phyloP scores from a whole-genome alignment of 2,329 filamentous ascomycete species.

The Hypoxylon sp. region DNA sequence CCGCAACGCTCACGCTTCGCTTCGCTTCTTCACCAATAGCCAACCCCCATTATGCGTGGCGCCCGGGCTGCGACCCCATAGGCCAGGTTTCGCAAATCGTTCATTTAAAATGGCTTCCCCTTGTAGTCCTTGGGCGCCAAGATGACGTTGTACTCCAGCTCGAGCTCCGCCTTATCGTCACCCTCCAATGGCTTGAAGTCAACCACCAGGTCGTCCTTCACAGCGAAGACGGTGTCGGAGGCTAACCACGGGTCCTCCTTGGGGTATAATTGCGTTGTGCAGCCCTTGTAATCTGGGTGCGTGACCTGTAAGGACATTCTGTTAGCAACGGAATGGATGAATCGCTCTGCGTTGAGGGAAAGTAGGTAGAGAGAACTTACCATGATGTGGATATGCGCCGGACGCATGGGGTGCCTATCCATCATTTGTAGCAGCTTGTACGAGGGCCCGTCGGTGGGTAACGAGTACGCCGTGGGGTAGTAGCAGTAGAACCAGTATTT shows the following conservation, averaged over 20 bases:
- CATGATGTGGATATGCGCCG: slow-evolving; percentile 68
- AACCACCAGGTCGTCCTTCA: slow-evolving; percentile 67
- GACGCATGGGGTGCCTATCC: slow-evolving; percentile 65
- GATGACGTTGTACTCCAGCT: slow-evolving; percentile 59
- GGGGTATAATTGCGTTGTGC: slow-evolving; percentile 85
- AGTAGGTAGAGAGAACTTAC: slow-evolving; percentile 49
- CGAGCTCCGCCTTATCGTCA: slow-evolving; percentile 52
- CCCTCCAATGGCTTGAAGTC: slow-evolving; percentile 63
- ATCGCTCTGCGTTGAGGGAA: not conserved
- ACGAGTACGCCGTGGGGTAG: slow-evolving; percentile 79
- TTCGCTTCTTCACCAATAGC: not conserved
- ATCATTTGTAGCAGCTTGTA: slow-evolving; percentile 61
- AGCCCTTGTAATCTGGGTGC: slow-evolving; percentile 76
- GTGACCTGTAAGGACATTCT: slow-evolving; percentile 58
- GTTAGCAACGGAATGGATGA: slow-evolving; percentile 1
- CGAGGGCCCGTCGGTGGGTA: slow-evolving; percentile 73
- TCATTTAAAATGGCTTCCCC: slow-evolving; percentile 54
- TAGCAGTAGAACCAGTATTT: slow-evolving; percentile 82
- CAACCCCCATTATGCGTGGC: not conserved
- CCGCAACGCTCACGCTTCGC: not conserved
- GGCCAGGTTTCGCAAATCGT: not conserved
- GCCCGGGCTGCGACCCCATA: not conserved
- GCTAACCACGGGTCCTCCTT: slow-evolving; percentile 74
- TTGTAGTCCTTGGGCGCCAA: slow-evolving; percentile 63
- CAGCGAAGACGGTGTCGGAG: slow-evolving; percentile 66